Base-by-base conservation (phyloP, 495 filamentous ascomycete species). In the Sabuloglossum arenarium region DNA sequence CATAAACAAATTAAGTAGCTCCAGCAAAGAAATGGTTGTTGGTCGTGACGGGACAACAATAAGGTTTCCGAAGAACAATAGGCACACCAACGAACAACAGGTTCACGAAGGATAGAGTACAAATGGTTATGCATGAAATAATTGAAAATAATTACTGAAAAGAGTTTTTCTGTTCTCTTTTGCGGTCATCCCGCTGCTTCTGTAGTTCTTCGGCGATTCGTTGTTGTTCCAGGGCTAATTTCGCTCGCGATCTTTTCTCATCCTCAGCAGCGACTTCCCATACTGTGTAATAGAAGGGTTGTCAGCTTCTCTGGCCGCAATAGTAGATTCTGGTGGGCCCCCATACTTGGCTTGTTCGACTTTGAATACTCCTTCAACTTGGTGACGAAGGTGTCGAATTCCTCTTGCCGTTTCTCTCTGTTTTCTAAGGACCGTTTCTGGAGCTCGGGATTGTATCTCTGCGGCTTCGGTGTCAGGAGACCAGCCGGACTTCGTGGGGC, bases 361-460 rank as follows among this genome's bases (percentile, higher is more conserved):
- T 90, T 94, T 9, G 86, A 85, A 71, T 89, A 85, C 61, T 89
- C 75, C 74, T 89, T 94, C 64, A 98, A 68, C 61, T 79, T 80
- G 27, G 58, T 73, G 31, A 97, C 81, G 63, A 93, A 96, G 56
- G 89, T 78, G 61, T 93, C 83, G 64, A 94, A 90, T 24, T 94
- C 88, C 69, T 93, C 74, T 60, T 87, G 78, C 55, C 74, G 76
- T 60, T 79, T 76, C 47, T 81, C 71, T 29, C 89, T 77, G 54
- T 82, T 74, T 63, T 87, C 86, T 0, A 88, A 69, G 54, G 84
- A 86, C 61, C 82, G 77, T 67, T 84, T 85, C 65, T 90, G 86
- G 3, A 97, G 77, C 14, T 97, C 91, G 0, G 90, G 88, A 66
- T 89, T 97, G 72, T 95, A 97, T 67, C 75, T 79, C 74, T 88